phyloP scores from a whole-genome alignment of 179 eudicot species.

The Beta macrorhiza region DNA sequence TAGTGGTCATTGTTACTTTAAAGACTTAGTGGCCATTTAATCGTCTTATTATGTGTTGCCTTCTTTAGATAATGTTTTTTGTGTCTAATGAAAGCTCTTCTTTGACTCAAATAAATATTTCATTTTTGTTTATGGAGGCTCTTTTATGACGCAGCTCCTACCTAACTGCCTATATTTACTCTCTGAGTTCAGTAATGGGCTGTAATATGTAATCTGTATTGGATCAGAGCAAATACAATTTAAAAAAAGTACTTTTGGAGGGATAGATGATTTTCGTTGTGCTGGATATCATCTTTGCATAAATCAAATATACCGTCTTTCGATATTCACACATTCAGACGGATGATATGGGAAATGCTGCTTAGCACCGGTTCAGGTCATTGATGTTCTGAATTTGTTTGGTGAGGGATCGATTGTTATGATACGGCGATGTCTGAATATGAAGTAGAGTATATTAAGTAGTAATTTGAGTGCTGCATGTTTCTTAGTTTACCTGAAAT shows the following conservation, averaged over 20 bases:
- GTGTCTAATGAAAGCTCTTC: neutral
- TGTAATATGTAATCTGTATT: neutral
- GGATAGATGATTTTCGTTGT: neutral
- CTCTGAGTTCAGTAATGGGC: neutral
- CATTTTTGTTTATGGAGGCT: neutral
- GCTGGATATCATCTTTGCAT: slow-evolving; percentile 6
- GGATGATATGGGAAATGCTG: neutral
- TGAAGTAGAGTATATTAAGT: neutral
- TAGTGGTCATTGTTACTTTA: neutral
- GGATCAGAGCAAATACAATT: neutral
- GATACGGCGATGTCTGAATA: neutral
- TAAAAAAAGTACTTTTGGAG: neutral
- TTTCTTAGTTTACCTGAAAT: neutral
- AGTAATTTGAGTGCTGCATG: neutral
- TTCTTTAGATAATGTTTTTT: neutral
- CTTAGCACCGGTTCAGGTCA: neutral
- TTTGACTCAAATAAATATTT: neutral
- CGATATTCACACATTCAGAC: neutral
- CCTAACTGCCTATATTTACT: neutral
- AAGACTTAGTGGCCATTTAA: neutral
- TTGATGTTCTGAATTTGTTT: neutral
- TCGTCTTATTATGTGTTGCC: neutral
- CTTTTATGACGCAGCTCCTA: neutral
- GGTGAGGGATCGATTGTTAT: neutral
- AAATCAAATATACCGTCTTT: neutral